A percentile compares a stretch with the other conserved stretches of the same genome.
Evolutionary conservation across 345 rosid species (phyloP).

Genomic region (Nephelium lappaceum): DNA sequence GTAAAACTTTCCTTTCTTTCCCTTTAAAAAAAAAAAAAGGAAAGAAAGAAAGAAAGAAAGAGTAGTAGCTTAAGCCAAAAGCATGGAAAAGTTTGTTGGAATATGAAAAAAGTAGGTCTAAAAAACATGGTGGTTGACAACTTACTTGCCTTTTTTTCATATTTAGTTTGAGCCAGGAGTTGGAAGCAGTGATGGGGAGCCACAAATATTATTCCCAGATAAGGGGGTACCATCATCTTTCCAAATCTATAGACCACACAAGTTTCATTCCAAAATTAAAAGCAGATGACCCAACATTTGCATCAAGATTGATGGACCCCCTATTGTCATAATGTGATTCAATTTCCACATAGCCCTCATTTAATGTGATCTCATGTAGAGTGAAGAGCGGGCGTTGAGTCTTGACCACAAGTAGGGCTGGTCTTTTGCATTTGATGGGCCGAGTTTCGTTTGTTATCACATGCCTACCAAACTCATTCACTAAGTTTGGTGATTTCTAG

Average conservation of each 20-base stretch:
- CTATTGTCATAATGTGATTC: neutral
- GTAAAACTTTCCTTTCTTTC: no score
- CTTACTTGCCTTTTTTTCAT: neutral
- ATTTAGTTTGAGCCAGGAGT: neutral
- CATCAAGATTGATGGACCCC: neutral
- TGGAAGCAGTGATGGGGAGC: neutral
- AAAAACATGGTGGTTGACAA: neutral
- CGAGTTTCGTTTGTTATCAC: neutral
- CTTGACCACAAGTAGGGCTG: neutral
- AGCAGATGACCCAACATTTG: no score
- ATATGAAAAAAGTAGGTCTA: neutral
- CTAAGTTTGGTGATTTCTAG: neutral
- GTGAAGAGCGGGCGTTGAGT: neutral
- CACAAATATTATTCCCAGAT: neutral
- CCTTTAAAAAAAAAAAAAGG: no score
- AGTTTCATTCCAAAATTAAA: neutral
- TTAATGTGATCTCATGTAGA: no score
- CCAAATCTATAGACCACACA: neutral
- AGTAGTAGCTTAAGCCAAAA: no score
- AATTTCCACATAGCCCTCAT: neutral
- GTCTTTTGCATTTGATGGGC: neutral
- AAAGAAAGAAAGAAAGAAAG: no score
- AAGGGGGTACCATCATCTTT: neutral
- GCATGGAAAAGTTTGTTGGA: neutral
- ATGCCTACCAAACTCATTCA: neutral